Conservation (phyloP, 768 basidiomycete species). For the Tricholoma furcatifolium region DNA sequence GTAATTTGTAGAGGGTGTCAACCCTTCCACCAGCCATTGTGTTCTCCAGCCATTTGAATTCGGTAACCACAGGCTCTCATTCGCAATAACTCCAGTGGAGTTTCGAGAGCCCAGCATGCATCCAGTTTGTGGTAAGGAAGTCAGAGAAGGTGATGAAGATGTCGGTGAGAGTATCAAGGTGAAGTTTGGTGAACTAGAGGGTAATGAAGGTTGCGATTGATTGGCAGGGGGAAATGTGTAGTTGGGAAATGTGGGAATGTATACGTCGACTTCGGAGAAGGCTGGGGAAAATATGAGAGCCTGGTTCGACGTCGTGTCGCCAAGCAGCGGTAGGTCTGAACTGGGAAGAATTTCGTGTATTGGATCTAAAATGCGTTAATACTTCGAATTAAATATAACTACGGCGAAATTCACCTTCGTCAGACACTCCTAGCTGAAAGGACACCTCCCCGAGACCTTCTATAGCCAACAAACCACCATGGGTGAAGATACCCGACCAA, state of each 20-base stretch:
- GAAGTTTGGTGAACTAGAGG: constrained; percentile 45
- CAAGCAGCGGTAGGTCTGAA: constrained; percentile 50
- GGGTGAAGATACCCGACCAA: constrained; percentile 45
- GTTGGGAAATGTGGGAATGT: constrained; percentile 62
- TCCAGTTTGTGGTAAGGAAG: constrained; percentile 50
- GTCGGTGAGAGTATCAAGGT: constrained; percentile 59
- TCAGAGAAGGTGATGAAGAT: constrained; percentile 31
- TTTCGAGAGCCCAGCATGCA: constrained; percentile 51
- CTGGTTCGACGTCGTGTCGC: constrained; percentile 74
- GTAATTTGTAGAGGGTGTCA: constrained; percentile 72
- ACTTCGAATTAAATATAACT: background rate
- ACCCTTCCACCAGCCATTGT: constrained; percentile 63
- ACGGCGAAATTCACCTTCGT: constrained; percentile 28
- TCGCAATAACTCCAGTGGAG: constrained; percentile 37
- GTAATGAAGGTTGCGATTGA: constrained; percentile 37
- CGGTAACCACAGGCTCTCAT: constrained; percentile 55
- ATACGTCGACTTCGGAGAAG: constrained; percentile 30
- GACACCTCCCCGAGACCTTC: constrained; percentile 36
- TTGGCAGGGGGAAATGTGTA: constrained; percentile 69
- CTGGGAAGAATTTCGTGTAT: constrained; percentile 42
- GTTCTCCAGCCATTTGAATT: constrained; percentile 59
- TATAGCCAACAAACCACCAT: constrained; percentile 55
- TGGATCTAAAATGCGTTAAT: constrained; percentile 32
- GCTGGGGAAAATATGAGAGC: constrained; percentile 70
- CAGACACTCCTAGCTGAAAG: constrained; percentile 62